These are phyloP conservation scores for Pulveroboletus sp. DNA, from an alignment of 768 basidiomycete genomes.

Conservation along the genomic window DNA sequence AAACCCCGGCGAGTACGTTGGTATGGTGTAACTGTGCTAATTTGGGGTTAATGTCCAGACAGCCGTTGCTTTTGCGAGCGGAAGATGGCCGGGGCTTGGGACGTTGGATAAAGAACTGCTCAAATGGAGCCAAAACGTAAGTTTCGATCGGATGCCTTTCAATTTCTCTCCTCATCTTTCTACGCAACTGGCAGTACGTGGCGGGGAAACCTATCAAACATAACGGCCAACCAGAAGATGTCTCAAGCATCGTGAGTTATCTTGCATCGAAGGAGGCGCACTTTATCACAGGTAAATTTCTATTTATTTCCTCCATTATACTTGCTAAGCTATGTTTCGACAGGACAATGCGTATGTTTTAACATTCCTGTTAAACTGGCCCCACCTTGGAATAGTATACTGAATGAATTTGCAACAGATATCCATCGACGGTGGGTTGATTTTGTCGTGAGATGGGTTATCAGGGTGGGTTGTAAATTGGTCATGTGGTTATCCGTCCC, in stretches of 20 bases:
- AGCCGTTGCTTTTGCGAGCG: not conserved
- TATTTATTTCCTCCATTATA: no score
- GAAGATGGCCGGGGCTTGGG: no score
- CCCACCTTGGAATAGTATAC: not conserved
- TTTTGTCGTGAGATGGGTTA: constrained; percentile 5
- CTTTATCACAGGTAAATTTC: not conserved
- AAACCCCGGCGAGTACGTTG: constrained; percentile 7
- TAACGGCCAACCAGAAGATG: not conserved
- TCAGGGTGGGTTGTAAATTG: not conserved
- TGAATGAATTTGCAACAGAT: constrained; percentile 10
- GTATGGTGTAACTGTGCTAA: no score
- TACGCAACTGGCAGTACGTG: not conserved
- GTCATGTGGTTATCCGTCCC: not conserved
- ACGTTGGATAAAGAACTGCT: not conserved
- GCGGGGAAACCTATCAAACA: not conserved
- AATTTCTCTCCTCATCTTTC: not conserved
- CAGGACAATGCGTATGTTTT: constrained; percentile 25
- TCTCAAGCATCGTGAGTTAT: not conserved
- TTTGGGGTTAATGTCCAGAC: no score
- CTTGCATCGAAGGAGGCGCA: not conserved
- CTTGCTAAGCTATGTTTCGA: not conserved
- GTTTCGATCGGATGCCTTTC: no score
- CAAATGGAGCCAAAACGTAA: no score
- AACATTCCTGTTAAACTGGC: not conserved
- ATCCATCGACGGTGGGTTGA: constrained; percentile 16